These are phyloP conservation scores for Clonostachys chloroleuca DNA, from an alignment of 2,329 filamentous ascomycete genomes.

Conservation along the genomic window DNA sequence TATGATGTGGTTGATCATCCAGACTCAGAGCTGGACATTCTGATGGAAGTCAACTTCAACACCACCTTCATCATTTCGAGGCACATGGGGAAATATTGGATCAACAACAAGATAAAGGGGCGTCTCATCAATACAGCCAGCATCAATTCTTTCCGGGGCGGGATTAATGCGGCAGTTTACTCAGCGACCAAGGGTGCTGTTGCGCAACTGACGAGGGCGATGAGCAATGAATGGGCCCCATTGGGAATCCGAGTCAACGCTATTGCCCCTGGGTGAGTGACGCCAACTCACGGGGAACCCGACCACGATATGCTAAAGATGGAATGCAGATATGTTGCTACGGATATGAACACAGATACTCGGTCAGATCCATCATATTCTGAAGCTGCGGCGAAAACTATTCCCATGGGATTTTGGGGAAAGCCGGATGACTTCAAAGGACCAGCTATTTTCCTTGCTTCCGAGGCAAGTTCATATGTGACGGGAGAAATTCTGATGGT, in stretches of 20 bases:
- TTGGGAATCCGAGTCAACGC: not conserved
- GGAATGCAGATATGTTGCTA: not conserved
- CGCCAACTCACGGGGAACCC: not conserved
- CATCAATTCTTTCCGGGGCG: not conserved
- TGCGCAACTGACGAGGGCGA: not conserved
- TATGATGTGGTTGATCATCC: not conserved
- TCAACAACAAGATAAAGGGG: not conserved
- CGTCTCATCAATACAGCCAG: not conserved
- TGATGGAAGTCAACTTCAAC: not conserved
- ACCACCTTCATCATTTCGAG: not conserved
- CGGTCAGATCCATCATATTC: not conserved
- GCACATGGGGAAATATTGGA: not conserved
- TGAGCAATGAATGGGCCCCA: not conserved
- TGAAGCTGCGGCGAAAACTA: not conserved
- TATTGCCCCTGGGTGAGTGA: not conserved
- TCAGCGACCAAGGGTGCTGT: not conserved
- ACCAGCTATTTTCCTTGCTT: not conserved
- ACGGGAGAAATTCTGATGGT: not conserved
- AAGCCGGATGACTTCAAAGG: not conserved
- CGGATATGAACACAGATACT: not conserved
- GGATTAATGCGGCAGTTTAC: not conserved
- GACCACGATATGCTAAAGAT: not conserved
- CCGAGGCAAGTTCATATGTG: not conserved
- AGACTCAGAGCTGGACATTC: not conserved
- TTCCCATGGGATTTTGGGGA: not conserved